Base-by-base conservation (phyloP, 1,139 yeast genomes). In the Candida gigantensis region DNA sequence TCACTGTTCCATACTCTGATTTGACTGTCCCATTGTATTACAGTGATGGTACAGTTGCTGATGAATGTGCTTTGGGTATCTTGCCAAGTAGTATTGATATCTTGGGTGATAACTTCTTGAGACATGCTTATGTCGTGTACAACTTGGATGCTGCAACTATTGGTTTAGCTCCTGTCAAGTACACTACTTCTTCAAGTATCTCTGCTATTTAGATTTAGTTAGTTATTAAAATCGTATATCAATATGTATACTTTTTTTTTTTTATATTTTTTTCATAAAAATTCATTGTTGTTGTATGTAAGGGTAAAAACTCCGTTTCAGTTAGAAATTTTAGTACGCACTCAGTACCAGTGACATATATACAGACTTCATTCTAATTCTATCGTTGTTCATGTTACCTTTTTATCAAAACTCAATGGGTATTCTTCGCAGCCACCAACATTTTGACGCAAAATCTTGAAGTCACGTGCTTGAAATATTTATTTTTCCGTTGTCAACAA, bases 101-200 rank as follows among this genome's bases (percentile, higher is more conserved):
- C 28, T 46, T 84, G 6, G 95, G 95, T 34, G 92, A 84, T 57
- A 72, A 78, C 12, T 79, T 85, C 60, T 60, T 86, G 50, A 70
- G 84, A 37, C 66, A 76, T 31, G 86, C 84, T 6, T 85, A 85
- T 53, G 74, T 80, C 36, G 92, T 84, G 33, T 85, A 75, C 49
- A 90, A 86, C 55, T 61, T 84, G 45, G 86, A 81, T 19, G 72
- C 71, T 41, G 55, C 64, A 37, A 76, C 76, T 50, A 62, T 86
- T 18, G 78, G 80, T 1, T 36, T 87, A 36, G 95, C 89, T 2
- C 83, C 74, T 46, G 81, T 81, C 6, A 58, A 58, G 41, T 50
- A 49, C 26, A 20, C 37, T 14, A n/a, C 33, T 10, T 15, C n/a
- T 3, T 35, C 37, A 4, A 17, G 13, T 11, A 11, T 34, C 13